phyloP scores from a whole-genome alignment of 129 eudicot species.

The Erigeron canadensis region DNA sequence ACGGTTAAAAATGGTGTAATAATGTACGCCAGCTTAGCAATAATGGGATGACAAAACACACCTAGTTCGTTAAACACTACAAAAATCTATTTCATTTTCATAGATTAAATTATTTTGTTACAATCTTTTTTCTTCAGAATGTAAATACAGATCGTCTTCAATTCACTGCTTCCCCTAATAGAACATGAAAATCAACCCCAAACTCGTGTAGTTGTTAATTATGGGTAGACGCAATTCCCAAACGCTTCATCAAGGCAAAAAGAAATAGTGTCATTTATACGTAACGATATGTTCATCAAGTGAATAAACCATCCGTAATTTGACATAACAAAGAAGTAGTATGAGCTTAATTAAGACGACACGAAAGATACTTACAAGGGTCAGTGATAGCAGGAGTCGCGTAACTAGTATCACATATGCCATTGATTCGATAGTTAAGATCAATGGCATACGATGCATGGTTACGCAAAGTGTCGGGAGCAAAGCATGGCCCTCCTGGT shows the following conservation, averaged over 20 bases:
- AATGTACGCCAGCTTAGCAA: too few species aligned
- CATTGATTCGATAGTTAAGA: not conserved
- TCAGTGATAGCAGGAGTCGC: not conserved
- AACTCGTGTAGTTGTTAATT: not conserved
- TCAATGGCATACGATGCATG: conserved; percentile 25
- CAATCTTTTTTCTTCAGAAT: not conserved
- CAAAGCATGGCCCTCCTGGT: conserved; percentile 12
- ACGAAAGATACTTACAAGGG: conserved; percentile 15
- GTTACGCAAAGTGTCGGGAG: not conserved
- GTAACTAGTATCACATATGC: conserved; percentile 16
- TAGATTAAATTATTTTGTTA: not conserved
- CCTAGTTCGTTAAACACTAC: too few species aligned
- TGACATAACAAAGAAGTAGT: not conserved
- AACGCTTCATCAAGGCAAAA: conserved; percentile 11
- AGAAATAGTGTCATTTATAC: not conserved
- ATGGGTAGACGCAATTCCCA: conserved; percentile 10
- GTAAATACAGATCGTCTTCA: not conserved
- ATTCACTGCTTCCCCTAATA: too few species aligned
- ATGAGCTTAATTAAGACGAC: not conserved
- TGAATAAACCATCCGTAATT: not conserved
- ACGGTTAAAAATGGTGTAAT: too few species aligned
- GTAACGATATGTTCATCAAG: not conserved
- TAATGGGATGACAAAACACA: too few species aligned
- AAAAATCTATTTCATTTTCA: not conserved
- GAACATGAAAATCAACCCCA: not conserved